These are phyloP conservation scores for Colletotrichum phormii DNA, from an alignment of 2,329 filamentous ascomycete species.

Conservation along the genomic window DNA sequence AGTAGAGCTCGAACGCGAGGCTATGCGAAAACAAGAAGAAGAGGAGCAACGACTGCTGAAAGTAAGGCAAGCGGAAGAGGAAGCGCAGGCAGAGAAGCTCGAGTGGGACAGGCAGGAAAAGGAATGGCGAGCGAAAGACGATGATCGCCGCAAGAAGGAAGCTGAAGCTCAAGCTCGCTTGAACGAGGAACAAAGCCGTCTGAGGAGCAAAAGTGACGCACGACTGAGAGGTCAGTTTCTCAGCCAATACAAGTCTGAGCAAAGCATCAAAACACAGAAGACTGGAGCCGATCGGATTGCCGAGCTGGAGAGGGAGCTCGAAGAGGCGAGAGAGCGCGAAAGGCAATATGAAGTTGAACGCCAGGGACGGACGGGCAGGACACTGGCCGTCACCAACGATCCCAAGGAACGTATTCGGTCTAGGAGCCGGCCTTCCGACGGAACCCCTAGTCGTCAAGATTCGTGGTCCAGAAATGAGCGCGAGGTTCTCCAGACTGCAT, in stretches of 20 bases:
- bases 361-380: slow-evolving; percentile 56
- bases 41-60: slow-evolving; percentile 71
- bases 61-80: slow-evolving; percentile 69
- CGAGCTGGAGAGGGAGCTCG: slow-evolving; percentile 79
- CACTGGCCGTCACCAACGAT: slow-evolving; percentile 35
- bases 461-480: slow-evolving; percentile 75
- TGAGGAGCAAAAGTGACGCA: slow-evolving; percentile 70
- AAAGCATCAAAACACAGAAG: slow-evolving; percentile 51
- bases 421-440: slow-evolving; percentile 43
- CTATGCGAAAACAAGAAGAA: slow-evolving; percentile 72
- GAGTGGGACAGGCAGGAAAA: slow-evolving; percentile 82
- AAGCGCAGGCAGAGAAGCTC: slow-evolving; percentile 76
- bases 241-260: slow-evolving; percentile 85
- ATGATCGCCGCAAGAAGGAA: slow-evolving; percentile 77
- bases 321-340: slow-evolving; percentile 72
- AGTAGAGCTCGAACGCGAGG: slow-evolving; percentile 68
- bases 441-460: slow-evolving; percentile 65
- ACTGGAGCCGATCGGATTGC: slow-evolving; percentile 45
- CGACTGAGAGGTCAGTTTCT: slow-evolving; percentile 85
- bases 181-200: slow-evolving; percentile 73
- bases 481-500: slow-evolving; percentile 70
- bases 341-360: slow-evolving; percentile 71
- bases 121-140: slow-evolving; percentile 82
- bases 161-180: slow-evolving; percentile 76
- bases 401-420: slow-evolving; percentile 47